phyloP scores from a whole-genome alignment of 2,329 filamentous ascomycete species.

The Blastomyces silverae region DNA sequence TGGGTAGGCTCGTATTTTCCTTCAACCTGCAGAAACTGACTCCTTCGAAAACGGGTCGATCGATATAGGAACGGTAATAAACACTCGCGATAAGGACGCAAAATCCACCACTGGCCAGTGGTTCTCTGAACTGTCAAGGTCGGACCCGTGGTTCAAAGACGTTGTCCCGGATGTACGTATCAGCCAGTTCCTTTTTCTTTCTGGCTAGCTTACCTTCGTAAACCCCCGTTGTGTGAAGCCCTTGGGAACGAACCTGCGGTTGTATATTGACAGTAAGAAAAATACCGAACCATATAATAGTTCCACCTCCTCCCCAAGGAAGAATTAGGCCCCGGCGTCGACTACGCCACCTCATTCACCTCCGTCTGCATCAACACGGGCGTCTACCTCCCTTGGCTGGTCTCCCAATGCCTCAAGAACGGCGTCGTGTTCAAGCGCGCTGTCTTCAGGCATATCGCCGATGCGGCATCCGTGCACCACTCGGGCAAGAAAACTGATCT shows the following conservation, averaged over 20 bases:
- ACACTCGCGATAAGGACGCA: conserved; percentile 59
- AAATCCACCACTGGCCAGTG: conserved; percentile 48
- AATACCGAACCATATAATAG: conserved; percentile 29
- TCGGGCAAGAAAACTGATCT: conserved; percentile 55
- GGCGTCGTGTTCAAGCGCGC: conserved; percentile 63
- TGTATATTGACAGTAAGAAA: not conserved
- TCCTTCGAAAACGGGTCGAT: not conserved
- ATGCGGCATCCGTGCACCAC: conserved; percentile 58
- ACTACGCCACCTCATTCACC: conserved; percentile 68
- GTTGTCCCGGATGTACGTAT: conserved; percentile 59
- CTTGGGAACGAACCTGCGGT: not conserved
- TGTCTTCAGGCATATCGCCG: conserved; percentile 61
- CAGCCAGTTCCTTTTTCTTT: not conserved
- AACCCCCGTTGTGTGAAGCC: not conserved
- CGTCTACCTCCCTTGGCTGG: conserved; percentile 79
- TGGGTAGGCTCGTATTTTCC: not conserved
- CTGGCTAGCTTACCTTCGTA: not conserved
- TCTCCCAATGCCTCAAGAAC: conserved; percentile 68
- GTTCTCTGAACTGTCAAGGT: conserved; percentile 61
- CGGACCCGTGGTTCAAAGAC: conserved; percentile 66
- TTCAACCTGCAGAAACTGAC: not conserved
- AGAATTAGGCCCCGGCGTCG: conserved; percentile 58
- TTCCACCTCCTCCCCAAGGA: conserved; percentile 54
- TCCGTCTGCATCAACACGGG: conserved; percentile 89
- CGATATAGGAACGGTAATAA: conserved; percentile 44